A percentile compares a stretch with the other conserved stretches of the same genome.
These are phyloP conservation scores for Colletotrichum noveboracense DNA, from an alignment of 2,329 filamentous ascomycete genomes.

Conservation along the genomic window DNA sequence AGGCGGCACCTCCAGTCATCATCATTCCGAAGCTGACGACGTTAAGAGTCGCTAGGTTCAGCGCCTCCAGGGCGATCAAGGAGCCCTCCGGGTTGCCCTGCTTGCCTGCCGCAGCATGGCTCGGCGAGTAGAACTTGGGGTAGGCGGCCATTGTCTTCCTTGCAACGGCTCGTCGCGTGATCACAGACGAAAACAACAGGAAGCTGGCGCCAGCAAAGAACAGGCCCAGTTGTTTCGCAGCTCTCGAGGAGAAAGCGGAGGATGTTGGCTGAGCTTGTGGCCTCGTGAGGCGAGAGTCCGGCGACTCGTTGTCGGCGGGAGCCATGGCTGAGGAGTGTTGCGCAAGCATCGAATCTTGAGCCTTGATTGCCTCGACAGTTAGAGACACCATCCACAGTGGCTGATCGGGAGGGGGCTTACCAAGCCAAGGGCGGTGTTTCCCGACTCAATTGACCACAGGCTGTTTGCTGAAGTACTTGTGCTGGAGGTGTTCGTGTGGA, in stretches of 20 bases:
- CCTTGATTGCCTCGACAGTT: background rate
- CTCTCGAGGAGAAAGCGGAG: slow-evolving; percentile 12
- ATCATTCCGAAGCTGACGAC: slow-evolving; percentile 79
- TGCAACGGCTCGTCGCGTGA: slow-evolving; percentile 74
- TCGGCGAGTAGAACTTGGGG: slow-evolving; percentile 76
- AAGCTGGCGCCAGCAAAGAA: slow-evolving; percentile 80
- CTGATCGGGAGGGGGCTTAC: background rate
- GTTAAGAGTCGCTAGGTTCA: slow-evolving; percentile 88
- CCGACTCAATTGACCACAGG: slow-evolving; percentile 1
- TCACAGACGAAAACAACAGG: slow-evolving; percentile 71
- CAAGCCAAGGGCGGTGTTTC: background rate
- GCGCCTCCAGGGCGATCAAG: slow-evolving; percentile 79
- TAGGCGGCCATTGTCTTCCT: slow-evolving; percentile 65
- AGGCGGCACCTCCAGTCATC: slow-evolving; percentile 74
- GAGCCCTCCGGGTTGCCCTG: slow-evolving; percentile 63
- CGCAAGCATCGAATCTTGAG: slow-evolving; percentile 18
- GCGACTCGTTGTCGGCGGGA: slow-evolving; percentile 4
- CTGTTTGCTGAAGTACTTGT: slow-evolving; percentile 1
- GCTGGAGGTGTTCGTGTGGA: background rate
- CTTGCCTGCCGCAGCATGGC: slow-evolving; percentile 48
- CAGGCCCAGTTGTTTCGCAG: slow-evolving; percentile 64
- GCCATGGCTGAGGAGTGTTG: slow-evolving; percentile 20
- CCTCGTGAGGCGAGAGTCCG: slow-evolving; percentile 8
- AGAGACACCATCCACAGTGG: slow-evolving; percentile 9
- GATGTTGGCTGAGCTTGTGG: slow-evolving; percentile 22